Conservation (phyloP, 2,329 filamentous ascomycete genomes). For the Fusarium transvaalense region DNA sequence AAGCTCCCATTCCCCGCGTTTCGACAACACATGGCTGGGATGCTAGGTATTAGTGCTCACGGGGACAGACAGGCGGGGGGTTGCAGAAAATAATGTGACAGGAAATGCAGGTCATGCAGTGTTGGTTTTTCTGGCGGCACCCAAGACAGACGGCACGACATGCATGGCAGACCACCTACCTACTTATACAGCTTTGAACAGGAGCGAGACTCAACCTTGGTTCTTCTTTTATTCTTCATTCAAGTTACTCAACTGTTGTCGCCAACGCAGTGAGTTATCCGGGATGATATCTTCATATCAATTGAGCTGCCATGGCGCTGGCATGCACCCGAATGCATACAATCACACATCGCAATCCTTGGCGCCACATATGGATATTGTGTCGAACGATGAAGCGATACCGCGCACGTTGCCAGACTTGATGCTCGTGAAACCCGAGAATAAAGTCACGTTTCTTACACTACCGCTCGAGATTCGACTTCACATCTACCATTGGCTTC, state of each 20-base stretch:
- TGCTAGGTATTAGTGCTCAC: conserved; percentile 27
- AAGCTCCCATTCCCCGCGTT: conserved; percentile 36
- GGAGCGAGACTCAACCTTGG: background rate
- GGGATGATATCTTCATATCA: conserved; percentile 33
- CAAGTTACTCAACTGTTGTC: background rate
- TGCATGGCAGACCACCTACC: background rate
- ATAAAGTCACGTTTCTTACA: conserved; percentile 45
- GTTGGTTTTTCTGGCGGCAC: conserved; percentile 19
- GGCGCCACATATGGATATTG: conserved; percentile 23
- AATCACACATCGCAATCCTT: background rate
- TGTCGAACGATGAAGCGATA: conserved; percentile 15
- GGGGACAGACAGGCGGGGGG: conserved; percentile 5
- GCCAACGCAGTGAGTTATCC: background rate
- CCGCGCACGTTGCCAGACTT: conserved; percentile 18
- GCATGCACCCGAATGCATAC: conserved; percentile 12
- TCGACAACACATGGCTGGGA: conserved; percentile 27
- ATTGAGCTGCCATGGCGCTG: conserved; percentile 30
- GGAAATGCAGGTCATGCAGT: background rate
- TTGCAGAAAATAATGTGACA: conserved; percentile 21
- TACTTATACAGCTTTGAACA: conserved; percentile 22
- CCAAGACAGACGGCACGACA: background rate
- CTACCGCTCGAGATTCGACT: conserved; percentile 61
- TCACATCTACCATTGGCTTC: conserved; percentile 60
- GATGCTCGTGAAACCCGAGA: background rate
- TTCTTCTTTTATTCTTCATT: background rate